Percentiles rank a stretch among this genome's conserved stretches.
phyloP scores from a whole-genome alignment of 257 asterid genomes.

The Solanum habrochaites region DNA sequence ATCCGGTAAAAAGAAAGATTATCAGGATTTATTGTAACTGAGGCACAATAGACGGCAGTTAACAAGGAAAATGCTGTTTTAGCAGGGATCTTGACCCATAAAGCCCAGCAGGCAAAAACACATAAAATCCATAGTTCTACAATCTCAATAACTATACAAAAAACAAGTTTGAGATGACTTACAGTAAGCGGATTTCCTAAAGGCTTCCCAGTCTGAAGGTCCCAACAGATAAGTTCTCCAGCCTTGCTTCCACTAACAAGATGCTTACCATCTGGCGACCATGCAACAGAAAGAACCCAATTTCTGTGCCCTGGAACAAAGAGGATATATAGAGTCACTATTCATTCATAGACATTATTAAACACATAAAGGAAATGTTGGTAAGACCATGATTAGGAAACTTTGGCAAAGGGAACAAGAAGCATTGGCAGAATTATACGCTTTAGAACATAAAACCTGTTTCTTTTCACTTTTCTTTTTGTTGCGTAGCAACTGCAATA shows the following conservation, averaged over 20 bases:
- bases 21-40: background rate
- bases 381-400: background rate
- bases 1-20: background rate
- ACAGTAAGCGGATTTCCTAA: conserved; percentile 73
- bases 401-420: background rate
- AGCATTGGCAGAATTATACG: background rate
- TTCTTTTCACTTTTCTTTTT: background rate
- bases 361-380: background rate
- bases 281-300: conserved; percentile 92
- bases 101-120: background rate
- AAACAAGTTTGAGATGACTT: conserved; percentile 7
- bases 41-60: background rate
- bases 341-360: background rate
- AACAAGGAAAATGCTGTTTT: background rate
- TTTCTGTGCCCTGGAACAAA: conserved; percentile 65
- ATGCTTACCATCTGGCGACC: conserved; percentile 89
- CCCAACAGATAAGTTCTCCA: conserved; percentile 89
- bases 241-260: conserved; percentile 95
- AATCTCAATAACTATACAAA: background rate
- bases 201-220: conserved; percentile 64
- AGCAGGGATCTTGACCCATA: background rate
- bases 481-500: background rate
- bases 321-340: background rate
- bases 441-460: background rate
- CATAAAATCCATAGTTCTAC: background rate